Base-by-base conservation (phyloP, 2,329 filamentous ascomycete species). In the Neofusicoccum sp. region DNA sequence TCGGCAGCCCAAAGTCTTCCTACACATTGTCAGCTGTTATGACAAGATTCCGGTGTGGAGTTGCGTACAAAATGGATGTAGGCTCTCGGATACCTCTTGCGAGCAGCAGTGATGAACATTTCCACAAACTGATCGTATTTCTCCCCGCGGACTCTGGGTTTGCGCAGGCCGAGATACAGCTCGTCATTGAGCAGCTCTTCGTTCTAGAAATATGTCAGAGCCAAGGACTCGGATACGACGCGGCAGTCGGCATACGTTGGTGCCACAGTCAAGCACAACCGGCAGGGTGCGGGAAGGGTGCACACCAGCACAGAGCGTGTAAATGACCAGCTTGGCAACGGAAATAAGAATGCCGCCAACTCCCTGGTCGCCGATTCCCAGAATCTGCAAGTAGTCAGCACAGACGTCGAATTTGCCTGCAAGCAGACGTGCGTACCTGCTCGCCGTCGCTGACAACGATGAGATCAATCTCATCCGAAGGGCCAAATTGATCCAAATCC, bases 281-380 rank as follows among this genome's bases (percentile, higher is more conserved):
- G 91, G 90, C 0, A 96, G 79, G 4, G 90, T 91, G 29, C 91
- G 82, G 44, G 88, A 87, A 0, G 91, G 92, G 71, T 96, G 90
- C 6, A 97, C 86, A 6, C 93, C 93, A n/a, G 90, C 92, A 73
- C 92, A 96, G 0, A 95, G 79, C 0, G 93, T 96, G 31, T 91
- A 92, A 45, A 96, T 82, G 8, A 89, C 89, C 33, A 96, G 80
- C 73, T 97, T 96, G 6, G 93, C 93, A 1, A 92, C 83, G 2
- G 89, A 93, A 64, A 96, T 96, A 43, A 96, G 81, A 58, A 96
- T 89, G 2, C 89, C 92, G 4, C 93, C 92, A 1, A 92, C 89
- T 1, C 93, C 93, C 77, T 96, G 92, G 71, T 96, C 93, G 1
- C 93, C 92, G 64, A 96, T 96, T 1, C 93, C 92, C 0, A 96